Conservation (phyloP, 2,329 filamentous ascomycete species). For the Hypoxylon sp. region DNA sequence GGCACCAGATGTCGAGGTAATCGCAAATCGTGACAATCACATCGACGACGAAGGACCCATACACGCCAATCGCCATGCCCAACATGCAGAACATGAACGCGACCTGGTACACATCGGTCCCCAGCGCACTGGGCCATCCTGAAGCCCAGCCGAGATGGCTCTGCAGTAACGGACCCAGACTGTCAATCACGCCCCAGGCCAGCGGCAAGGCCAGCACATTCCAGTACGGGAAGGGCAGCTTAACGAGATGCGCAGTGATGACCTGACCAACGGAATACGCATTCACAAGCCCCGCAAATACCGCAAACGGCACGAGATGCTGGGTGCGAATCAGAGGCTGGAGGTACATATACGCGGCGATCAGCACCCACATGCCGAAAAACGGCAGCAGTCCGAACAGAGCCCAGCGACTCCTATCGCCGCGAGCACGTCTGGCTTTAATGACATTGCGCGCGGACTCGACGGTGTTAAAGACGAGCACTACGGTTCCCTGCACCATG, state of each 20-base stretch:
- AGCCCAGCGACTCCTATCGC: conserved; percentile 79
- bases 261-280: conserved; percentile 96
- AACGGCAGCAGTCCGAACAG: conserved; percentile 89
- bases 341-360: conserved; percentile 84
- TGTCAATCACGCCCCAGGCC: conserved; percentile 83
- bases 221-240: conserved; percentile 88
- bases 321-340: conserved; percentile 86
- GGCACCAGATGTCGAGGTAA: conserved; percentile 97
- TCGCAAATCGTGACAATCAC: conserved; percentile 98
- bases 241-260: conserved; percentile 93
- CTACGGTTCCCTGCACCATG: conserved; percentile 85
- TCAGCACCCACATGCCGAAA: conserved; percentile 81
- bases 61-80: conserved; percentile 88
- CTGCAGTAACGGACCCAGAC: conserved; percentile 78
- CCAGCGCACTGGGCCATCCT: conserved; percentile 83
- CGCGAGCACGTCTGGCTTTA: conserved; percentile 80
- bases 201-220: conserved; percentile 88
- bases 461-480: conserved; percentile 88
- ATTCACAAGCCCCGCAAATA: conserved; percentile 92
- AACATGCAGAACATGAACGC: conserved; percentile 92
- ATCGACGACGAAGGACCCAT: conserved; percentile 96
- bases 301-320: conserved; percentile 89
- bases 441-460: conserved; percentile 88
- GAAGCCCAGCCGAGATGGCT: conserved; percentile 71
- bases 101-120: conserved; percentile 86